A percentile compares a stretch with the other conserved stretches of the same genome.
Conservation (phyloP, 345 rosid genomes). For the thale cress (Arabidopsis thaliana) region DNA sequence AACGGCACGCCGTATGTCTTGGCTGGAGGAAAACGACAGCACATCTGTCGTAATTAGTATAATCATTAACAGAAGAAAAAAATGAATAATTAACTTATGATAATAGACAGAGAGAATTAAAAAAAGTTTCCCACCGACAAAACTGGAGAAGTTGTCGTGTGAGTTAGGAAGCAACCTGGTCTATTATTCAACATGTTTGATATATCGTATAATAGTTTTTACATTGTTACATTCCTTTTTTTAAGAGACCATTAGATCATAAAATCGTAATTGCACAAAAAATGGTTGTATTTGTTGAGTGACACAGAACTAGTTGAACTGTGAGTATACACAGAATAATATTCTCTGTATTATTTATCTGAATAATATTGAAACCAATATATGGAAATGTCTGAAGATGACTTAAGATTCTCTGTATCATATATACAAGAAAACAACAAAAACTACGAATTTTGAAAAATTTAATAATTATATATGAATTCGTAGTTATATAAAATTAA, state of each 20-base stretch:
- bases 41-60: conserved; percentile 15
- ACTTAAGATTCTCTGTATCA: background rate
- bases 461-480: background rate
- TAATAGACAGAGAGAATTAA: background rate
- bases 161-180: conserved; percentile 5
- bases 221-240: background rate
- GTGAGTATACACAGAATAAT: too few relatives aligned
- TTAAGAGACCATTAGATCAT: background rate
- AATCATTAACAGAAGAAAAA: background rate
- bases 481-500: background rate
- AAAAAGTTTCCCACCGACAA: conserved; percentile 5
- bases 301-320: too few relatives aligned
- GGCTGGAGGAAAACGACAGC: conserved; percentile 6
- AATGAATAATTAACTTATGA: background rate
- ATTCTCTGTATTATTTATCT: too few relatives aligned
- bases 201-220: background rate
- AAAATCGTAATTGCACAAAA: background rate
- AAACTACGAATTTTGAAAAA: background rate
- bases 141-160: background rate
- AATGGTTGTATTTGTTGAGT: background rate
- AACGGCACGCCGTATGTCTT: conserved; percentile 15
- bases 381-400: background rate
- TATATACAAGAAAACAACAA: background rate
- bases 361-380: background rate
- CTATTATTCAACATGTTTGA: background rate